Base-by-base conservation (phyloP, 148 eudicot genomes). In the Fagopyrum esculentum region DNA sequence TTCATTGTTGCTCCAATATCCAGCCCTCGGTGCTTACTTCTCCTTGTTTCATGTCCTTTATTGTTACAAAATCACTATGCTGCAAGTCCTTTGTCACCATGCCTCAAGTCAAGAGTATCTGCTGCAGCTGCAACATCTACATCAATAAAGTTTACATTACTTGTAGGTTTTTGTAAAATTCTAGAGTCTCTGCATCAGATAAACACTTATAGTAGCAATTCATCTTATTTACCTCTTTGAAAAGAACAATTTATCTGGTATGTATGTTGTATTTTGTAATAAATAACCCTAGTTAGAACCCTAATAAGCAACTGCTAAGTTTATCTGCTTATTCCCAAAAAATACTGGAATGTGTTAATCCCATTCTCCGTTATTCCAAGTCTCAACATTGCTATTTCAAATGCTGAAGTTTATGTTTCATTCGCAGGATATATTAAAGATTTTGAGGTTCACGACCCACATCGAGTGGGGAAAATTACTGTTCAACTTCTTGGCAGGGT, bases 401-500 rank as follows among this genome's bases (percentile, higher is more conserved):
- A 16, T 19, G 59, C 64, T 72, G 17, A 29, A 8, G 69, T 16
- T 64, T 73, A 43, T 15, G 9, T 68, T 40, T 10, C 13, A 16
- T 2, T 50, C 71, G 35, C 85, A 91, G 97, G 98, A 43, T 94
- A 94, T 74, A 87, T 94, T 75, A 94, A 91, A 81, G 93, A 90
- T 76, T 94, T 88, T 75, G 82, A 90, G 82, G 92, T 90, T 35
- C 78, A 85, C 45, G 89, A 88, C 78, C 88, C 88, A 45, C 91
- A 91, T 48, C 86, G 98, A 82, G 97, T 90, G 19, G 90, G 96
- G 64, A 91, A 44, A 85, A 88, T 84, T 76, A 88, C 86, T 44
- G 98, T 94, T 60, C 86, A 94, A 78, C 89, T 94, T 75, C 81
- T 81, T 51, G 98, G 98, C 2, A 87, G 97, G 82, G 82, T 94